These are phyloP conservation scores for Lanmaoa rubissima DNA, from an alignment of 768 basidiomycete species.

Conservation along the genomic window DNA sequence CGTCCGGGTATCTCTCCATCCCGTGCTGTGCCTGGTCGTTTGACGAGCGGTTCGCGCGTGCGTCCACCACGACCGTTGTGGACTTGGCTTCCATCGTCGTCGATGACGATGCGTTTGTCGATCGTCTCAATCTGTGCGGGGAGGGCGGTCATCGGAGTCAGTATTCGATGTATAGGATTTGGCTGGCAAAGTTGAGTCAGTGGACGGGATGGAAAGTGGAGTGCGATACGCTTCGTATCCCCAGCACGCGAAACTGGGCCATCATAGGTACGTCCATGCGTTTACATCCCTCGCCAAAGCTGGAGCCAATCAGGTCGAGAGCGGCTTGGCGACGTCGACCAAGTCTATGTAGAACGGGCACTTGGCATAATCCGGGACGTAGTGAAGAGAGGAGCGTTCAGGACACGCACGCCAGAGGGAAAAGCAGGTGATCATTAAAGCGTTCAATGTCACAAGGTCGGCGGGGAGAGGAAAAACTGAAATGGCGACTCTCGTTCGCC, in stretches of 20 bases:
- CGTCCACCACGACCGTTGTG: conserved; percentile 31
- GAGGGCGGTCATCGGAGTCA: conserved; percentile 61
- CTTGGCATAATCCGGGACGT: conserved; percentile 55
- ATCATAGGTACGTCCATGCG: conserved; percentile 63
- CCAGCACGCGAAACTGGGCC: conserved; percentile 92
- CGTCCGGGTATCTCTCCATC: conserved; percentile 75
- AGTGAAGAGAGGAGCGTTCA: conserved; percentile 64
- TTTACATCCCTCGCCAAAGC: not conserved
- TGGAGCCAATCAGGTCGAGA: conserved; percentile 22
- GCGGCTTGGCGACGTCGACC: conserved; percentile 18
- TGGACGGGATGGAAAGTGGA: conserved; percentile 87
- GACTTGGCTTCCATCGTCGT: conserved; percentile 13
- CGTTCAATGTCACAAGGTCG: conserved; percentile 1
- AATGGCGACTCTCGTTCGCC: conserved; percentile 30
- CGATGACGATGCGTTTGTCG: conserved; percentile 34
- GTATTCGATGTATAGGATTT: conserved; percentile 83
- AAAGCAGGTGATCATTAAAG: conserved; percentile 40
- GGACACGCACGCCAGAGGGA: conserved; percentile 68
- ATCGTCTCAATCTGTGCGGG: conserved; percentile 57
- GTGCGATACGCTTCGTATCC: conserved; percentile 83
- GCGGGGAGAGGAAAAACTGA: conserved; percentile 13
- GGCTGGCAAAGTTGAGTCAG: conserved; percentile 71
- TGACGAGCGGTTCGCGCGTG: conserved; percentile 61
- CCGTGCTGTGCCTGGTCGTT: conserved; percentile 91
- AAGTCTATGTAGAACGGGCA: conserved; percentile 37